These are phyloP conservation scores for Tulasnella sp. DNA, from an alignment of 768 basidiomycete genomes.

Conservation along the genomic window DNA sequence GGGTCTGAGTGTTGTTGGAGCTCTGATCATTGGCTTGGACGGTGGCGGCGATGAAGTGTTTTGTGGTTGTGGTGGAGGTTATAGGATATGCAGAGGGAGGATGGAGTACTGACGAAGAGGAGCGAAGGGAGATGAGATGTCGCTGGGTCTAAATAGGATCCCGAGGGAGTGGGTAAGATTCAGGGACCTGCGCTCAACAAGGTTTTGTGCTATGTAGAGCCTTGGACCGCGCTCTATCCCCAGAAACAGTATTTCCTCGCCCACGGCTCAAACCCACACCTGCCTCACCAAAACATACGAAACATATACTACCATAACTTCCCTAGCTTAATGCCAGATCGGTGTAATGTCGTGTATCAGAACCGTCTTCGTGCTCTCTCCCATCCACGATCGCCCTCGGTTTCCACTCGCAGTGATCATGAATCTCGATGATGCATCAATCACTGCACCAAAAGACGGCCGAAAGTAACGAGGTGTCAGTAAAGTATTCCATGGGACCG, in stretches of 20 bases:
- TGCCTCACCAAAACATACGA: neutral
- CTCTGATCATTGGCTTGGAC: neutral
- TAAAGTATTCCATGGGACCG: neutral
- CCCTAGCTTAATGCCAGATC: neutral
- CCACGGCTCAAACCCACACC: neutral
- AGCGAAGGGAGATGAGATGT: neutral
- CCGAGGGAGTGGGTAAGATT: constrained; percentile 5
- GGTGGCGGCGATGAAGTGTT: neutral
- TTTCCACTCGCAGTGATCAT: constrained; percentile 88
- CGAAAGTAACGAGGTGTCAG: neutral
- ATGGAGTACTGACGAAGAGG: neutral
- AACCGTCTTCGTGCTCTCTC: constrained; percentile 79
- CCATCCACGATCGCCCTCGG: constrained; percentile 68
- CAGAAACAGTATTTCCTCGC: neutral
- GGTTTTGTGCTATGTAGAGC: neutral
- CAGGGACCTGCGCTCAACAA: constrained; percentile 5
- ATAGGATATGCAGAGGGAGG: neutral
- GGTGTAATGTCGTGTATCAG: constrained; percentile 80
- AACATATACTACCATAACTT: neutral
- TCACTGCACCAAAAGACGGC: constrained; percentile 37
- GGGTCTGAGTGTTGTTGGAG: neutral
- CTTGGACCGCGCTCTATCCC: neutral
- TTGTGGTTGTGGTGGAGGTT: neutral
- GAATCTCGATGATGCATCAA: constrained; percentile 76
- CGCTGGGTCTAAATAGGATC: constrained; percentile 2